These are phyloP conservation scores for Colletotrichum trifolii DNA, from an alignment of 2,329 filamentous ascomycete species.

Conservation along the genomic window DNA sequence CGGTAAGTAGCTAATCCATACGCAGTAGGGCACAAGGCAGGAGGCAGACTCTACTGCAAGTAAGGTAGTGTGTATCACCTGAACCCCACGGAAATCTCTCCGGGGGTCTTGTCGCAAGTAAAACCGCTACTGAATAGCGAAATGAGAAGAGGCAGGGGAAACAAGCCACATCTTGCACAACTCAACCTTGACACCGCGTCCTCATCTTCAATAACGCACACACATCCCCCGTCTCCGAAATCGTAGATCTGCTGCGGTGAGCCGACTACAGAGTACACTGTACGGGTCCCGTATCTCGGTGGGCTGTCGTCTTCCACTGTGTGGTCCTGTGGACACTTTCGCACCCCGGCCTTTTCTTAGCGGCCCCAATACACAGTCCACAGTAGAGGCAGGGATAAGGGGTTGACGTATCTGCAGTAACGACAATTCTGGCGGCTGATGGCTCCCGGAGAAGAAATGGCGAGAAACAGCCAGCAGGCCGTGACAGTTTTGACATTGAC, in stretches of 20 bases:
- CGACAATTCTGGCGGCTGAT: conserved; percentile 23
- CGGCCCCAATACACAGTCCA: background rate
- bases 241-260: conserved; percentile 31
- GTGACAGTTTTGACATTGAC: background rate
- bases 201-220: background rate
- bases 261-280: conserved; percentile 31
- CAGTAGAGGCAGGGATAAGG: conserved; percentile 13
- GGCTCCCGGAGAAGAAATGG: conserved; percentile 20
- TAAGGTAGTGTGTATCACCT: conserved; percentile 13
- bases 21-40: background rate
- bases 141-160: conserved; percentile 26
- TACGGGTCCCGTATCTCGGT: conserved; percentile 19
- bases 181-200: background rate
- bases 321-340: conserved; percentile 5
- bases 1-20: background rate
- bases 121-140: conserved; percentile 24
- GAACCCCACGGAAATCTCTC: conserved; percentile 23
- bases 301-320: conserved; percentile 19
- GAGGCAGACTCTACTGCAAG: background rate
- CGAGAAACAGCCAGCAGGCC: conserved; percentile 10
- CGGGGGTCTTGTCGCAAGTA: conserved; percentile 27
- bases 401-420: conserved; percentile 34
- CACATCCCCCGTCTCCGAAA: conserved; percentile 3
- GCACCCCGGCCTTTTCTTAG: background rate
- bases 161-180: conserved; percentile 19